Evolutionary conservation across 345 rosid species (phyloP).

Genomic region (Streptanthus diversifolius): DNA sequence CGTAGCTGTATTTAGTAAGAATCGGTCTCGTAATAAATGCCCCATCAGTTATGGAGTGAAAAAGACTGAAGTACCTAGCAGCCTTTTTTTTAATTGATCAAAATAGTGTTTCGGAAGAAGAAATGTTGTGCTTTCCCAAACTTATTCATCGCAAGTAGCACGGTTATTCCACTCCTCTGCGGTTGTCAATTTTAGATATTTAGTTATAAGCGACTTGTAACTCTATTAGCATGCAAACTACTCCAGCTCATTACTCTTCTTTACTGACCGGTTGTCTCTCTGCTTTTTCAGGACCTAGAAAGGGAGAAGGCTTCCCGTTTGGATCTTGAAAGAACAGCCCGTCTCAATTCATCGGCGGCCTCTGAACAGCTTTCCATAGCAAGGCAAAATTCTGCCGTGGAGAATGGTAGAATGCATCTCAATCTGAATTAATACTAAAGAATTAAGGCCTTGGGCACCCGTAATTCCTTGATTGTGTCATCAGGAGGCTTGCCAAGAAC

Average conservation of each 20-base stretch:
- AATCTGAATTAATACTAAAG: background rate
- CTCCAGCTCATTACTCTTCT: background rate
- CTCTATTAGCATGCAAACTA: conserved; percentile 13
- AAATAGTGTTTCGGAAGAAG: background rate
- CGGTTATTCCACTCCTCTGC: background rate
- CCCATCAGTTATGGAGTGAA: background rate
- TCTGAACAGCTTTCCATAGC: conserved; percentile 57
- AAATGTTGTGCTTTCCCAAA: conserved; percentile 8
- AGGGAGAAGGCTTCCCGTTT: conserved; percentile 80
- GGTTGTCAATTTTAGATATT: background rate
- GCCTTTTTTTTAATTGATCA: background rate
- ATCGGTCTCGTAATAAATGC: background rate
- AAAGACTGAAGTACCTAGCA: background rate
- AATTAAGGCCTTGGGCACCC: conserved; percentile 4
- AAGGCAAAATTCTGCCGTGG: conserved; percentile 57
- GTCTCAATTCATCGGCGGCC: conserved; percentile 41
- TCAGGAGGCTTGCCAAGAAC: conserved; percentile 71
- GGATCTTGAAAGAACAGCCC: conserved; percentile 78
- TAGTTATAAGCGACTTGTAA: background rate
- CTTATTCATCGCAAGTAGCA: conserved; percentile 7
- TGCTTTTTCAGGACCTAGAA: conserved; percentile 66
- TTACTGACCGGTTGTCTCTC: background rate
- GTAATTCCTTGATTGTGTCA: conserved; percentile 9
- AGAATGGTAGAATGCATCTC: conserved; percentile 57
- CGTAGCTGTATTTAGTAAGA: background rate